Base-by-base conservation (phyloP, 1,284 basidiomycete species). In the Microbotryum intermedium region DNA sequence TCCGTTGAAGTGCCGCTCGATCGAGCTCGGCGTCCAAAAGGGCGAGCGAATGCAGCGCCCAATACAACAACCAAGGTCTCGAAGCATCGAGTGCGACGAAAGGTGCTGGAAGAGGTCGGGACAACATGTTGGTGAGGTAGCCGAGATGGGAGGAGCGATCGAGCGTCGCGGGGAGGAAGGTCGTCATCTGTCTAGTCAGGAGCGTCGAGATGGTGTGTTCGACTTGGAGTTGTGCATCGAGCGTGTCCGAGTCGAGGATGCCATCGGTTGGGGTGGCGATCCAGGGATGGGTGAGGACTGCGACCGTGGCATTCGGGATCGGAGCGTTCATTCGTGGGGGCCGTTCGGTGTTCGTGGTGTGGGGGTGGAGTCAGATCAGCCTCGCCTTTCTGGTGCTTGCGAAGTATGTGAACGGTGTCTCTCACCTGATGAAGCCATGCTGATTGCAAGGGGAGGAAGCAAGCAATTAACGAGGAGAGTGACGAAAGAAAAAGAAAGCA, bases 61-160 rank as follows among this genome's bases (percentile, higher is more conserved):
- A 97, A 75, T 87, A 95, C 62, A 94, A 73, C 30, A 95, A 77
- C 93, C 92, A 97, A 0, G 91, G 86, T 69, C 91, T 84, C 66
- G 88, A 91, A 0, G 92, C 90, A 73, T 97, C 92, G 68, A 94
- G 85, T 28, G 82, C 83, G n/a, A 78, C 80, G 72, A 88, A 94
- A 53, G 83, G 79, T 7, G 78, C 75, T 0, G 90, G 88, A 58
- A 90, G 86, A 13, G 65, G 62, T 30, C 4, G 26, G 50, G 55
- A 51, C 47, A 68, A 58, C 26, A 71, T 53, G 53, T 52, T 39
- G 2, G 57, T 55, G 55, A 67, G 60, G 57, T 53, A 69, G 39
- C 44, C 39, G 47, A 59, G 20, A 59, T 69, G 67, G 39, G 29
- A 18, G 25, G 48, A 34, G 9, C 44, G 30, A 7, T 65, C 49